These are phyloP conservation scores for Curvularia eragrostidis DNA, from an alignment of 2,329 filamentous ascomycete species.

Conservation along the genomic window DNA sequence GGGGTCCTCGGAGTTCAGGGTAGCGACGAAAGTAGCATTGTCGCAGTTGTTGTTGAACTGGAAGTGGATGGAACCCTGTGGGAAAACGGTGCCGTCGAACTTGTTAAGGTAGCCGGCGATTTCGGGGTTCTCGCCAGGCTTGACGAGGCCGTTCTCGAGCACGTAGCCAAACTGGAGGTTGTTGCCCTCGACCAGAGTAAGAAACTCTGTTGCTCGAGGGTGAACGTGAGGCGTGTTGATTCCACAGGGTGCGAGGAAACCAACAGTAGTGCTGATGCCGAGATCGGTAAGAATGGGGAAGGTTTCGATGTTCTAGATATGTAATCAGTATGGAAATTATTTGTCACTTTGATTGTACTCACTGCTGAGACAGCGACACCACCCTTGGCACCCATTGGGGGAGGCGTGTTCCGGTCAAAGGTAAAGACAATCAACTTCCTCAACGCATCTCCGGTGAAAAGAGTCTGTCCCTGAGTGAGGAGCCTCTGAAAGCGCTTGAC, in stretches of 20 bases:
- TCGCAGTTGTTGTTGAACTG: constrained; percentile 58
- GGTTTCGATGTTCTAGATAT: constrained; percentile 43
- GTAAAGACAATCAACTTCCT: constrained; percentile 67
- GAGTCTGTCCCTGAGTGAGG: constrained; percentile 38
- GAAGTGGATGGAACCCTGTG: constrained; percentile 56
- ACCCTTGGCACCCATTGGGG: constrained; percentile 62
- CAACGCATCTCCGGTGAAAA: constrained; percentile 43
- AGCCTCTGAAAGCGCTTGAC: constrained; percentile 51
- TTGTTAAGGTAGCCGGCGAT: constrained; percentile 50
- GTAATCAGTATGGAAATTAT: constrained; percentile 5
- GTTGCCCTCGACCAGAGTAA: constrained; percentile 53
- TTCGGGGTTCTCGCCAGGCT: constrained; percentile 44
- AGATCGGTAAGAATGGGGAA: constrained; percentile 51
- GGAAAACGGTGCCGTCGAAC: constrained; percentile 58
- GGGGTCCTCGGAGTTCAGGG: constrained; percentile 54
- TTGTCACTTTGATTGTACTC: neutral
- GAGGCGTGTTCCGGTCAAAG: constrained; percentile 54
- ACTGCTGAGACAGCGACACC: constrained; percentile 39
- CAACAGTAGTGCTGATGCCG: constrained; percentile 50
- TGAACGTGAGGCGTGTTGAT: constrained; percentile 59
- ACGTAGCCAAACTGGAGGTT: constrained; percentile 55
- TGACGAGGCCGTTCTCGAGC: constrained; percentile 55
- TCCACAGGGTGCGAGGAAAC: constrained; percentile 53
- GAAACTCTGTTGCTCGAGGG: constrained; percentile 57
- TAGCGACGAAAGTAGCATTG: constrained; percentile 54